Evolutionary conservation across 1,139 yeast species (phyloP).

Genomic region (Oligophagozyma castellii): DNA sequence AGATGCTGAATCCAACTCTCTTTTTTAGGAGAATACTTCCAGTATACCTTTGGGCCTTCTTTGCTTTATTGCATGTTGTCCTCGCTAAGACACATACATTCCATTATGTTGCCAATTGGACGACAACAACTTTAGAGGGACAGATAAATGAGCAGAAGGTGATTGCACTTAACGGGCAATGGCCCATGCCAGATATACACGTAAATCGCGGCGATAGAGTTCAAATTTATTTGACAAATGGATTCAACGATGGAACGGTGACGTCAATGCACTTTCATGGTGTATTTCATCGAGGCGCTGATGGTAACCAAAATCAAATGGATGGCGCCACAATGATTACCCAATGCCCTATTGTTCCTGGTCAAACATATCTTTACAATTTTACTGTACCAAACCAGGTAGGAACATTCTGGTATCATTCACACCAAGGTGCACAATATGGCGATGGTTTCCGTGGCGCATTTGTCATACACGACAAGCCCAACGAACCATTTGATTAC

Average conservation of each 20-base stretch:
- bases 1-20: too few relatives aligned
- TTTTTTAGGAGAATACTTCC: too few relatives aligned
- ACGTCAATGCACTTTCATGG: constrained; percentile 73
- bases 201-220: constrained; percentile 53
- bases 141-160: constrained; percentile 29
- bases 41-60: too few relatives aligned
- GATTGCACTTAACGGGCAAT: constrained; percentile 53
- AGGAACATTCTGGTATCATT: constrained; percentile 74
- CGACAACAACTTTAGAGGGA: constrained; percentile 50
- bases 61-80: too few relatives aligned
- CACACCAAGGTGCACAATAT: constrained; percentile 66
- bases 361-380: constrained; percentile 46
- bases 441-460: constrained; percentile 72
- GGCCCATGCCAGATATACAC: constrained; percentile 64
- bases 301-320: constrained; percentile 36
- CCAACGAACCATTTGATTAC: constrained; percentile 34
- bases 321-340: constrained; percentile 72
- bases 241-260: constrained; percentile 29
- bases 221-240: constrained; percentile 43
- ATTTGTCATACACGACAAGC: constrained; percentile 47
- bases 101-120: constrained; percentile 39
- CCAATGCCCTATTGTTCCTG: constrained; percentile 66
- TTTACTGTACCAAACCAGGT: constrained; percentile 52
- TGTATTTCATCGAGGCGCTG: constrained; percentile 41
- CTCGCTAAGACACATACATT: constrained; percentile 32